Percentiles rank a stretch among this genome's conserved stretches.
These are phyloP conservation scores for Sporopachydermia lactativora DNA, from an alignment of 805 yeast species.

Conservation along the genomic window DNA sequence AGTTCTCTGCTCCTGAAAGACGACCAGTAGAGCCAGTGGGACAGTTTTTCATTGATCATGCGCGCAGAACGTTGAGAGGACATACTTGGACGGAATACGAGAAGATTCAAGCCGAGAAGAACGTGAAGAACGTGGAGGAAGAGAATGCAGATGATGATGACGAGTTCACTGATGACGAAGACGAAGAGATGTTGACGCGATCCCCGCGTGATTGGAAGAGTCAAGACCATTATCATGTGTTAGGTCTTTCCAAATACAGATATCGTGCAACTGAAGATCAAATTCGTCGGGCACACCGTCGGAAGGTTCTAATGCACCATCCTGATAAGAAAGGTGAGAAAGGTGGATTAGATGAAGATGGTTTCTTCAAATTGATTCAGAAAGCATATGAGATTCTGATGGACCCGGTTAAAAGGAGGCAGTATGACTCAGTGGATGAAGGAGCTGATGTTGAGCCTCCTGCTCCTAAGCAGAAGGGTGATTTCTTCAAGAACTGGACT, in stretches of 20 bases:
- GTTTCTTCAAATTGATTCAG: constrained; percentile 95
- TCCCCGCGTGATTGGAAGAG: constrained; percentile 98
- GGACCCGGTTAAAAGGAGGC: constrained; percentile 78
- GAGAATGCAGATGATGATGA: constrained; percentile 41
- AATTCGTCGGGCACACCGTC: constrained; percentile 92
- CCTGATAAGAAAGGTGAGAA: constrained; percentile 89
- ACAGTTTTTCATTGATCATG: constrained; percentile 89
- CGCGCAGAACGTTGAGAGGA: constrained; percentile 88
- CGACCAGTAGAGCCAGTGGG: constrained; percentile 96
- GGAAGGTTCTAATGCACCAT: constrained; percentile 91
- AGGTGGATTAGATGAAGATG: constrained; percentile 77
- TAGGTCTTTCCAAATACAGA: constrained; percentile 86
- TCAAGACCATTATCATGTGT: constrained; percentile 90
- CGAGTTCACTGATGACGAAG: constrained; percentile 46
- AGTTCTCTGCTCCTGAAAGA: constrained; percentile 45
- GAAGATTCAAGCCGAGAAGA: constrained; percentile 80
- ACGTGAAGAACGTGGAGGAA: constrained; percentile 59
- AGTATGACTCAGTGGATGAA: constrained; percentile 90
- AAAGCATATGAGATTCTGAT: constrained; percentile 86
- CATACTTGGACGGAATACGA: constrained; percentile 98
- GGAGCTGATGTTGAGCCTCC: constrained; percentile 80
- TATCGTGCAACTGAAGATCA: constrained; percentile 86
- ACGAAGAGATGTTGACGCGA: constrained; percentile 64
- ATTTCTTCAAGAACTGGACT: constrained; percentile 85
- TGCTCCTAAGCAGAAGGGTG: constrained; percentile 45